phyloP scores from a whole-genome alignment of 2,329 filamentous ascomycete species.

The Leptographium galeiforme region DNA sequence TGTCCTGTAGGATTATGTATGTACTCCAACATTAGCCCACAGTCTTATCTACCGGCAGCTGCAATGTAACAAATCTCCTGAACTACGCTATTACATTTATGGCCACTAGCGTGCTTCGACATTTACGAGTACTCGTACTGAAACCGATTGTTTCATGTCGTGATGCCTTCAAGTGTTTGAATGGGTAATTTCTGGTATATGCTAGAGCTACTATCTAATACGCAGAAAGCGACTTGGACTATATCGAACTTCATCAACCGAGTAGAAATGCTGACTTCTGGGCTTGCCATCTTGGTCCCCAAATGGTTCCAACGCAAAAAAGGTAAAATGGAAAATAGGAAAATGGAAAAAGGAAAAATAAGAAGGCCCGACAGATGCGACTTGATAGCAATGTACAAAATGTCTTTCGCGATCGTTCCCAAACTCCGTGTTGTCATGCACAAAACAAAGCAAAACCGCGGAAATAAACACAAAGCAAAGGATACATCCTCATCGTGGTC shows the following conservation, averaged over 20 bases:
- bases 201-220: constrained; percentile 29
- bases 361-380: not conserved
- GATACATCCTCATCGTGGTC: constrained; percentile 13
- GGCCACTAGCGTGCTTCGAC: not conserved
- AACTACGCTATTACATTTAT: no score
- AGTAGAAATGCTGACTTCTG: constrained; percentile 12
- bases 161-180: constrained; percentile 18
- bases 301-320: constrained; percentile 3
- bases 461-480: constrained; percentile 2
- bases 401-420: constrained; percentile 1
- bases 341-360: no score
- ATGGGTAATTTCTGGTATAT: constrained; percentile 58
- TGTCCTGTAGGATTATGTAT: no score
- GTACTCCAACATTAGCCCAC: no score
- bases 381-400: not conserved
- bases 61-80: no score
- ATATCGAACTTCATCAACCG: constrained; percentile 14
- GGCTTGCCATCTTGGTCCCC: constrained; percentile 6
- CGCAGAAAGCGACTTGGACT: constrained; percentile 50
- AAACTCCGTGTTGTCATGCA: constrained; percentile 7
- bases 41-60: no score
- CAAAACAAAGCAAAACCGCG: constrained; percentile 13
- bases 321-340: not conserved
- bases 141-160: not conserved
- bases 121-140: not conserved